Conservation (phyloP, 2,329 filamentous ascomycete species). For the Aspergillus floridensis region DNA sequence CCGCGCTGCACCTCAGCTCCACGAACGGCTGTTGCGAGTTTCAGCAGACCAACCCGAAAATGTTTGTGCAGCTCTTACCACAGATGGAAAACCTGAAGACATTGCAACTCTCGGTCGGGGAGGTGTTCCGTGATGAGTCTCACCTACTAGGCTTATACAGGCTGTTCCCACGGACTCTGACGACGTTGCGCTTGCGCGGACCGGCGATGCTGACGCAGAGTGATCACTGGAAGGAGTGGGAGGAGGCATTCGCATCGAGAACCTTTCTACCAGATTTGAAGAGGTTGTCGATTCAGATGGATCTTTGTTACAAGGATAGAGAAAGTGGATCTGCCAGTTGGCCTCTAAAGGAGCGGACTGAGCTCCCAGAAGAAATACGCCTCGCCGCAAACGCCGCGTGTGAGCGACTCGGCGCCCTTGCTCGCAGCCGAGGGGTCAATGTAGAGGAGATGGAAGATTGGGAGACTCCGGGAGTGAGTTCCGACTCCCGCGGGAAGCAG, state of each 20-base stretch:
- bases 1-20: no score
- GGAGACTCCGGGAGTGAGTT: background rate
- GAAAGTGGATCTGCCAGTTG: constrained; percentile 11
- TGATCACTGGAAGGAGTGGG: constrained; percentile 22
- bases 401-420: constrained; percentile 18
- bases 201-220: constrained; percentile 20
- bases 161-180: constrained; percentile 22
- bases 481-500: background rate
- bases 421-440: constrained; percentile 16
- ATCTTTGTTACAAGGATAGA: no score
- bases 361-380: constrained; percentile 26
- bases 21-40: no score
- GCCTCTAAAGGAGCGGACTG: constrained; percentile 19
- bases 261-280: no score
- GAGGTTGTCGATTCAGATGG: no score
- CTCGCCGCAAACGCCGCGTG: constrained; percentile 18
- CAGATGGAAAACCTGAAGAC: constrained; percentile 16
- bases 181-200: constrained; percentile 25
- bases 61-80: constrained; percentile 3
- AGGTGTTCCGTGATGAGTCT: constrained; percentile 18
- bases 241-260: constrained; percentile 17
- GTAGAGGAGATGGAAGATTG: constrained; percentile 18
- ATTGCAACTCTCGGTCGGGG: constrained; percentile 22
- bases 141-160: constrained; percentile 20
- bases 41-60: no score